These are phyloP conservation scores for Aspergillus indologenus DNA, from an alignment of 495 filamentous ascomycete species.

Conservation along the genomic window DNA sequence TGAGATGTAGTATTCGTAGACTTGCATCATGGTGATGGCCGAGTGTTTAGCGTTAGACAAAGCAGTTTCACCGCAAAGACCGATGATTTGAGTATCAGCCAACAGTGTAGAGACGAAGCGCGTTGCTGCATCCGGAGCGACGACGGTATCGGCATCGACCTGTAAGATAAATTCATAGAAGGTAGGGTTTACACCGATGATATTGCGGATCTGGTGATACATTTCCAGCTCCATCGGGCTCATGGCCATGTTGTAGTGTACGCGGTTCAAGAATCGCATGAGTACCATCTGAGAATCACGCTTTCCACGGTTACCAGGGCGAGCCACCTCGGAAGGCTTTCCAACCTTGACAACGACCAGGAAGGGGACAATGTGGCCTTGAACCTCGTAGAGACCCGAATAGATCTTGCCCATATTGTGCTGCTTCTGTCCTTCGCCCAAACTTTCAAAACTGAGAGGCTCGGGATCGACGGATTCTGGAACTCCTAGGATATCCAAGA, in stretches of 20 bases:
- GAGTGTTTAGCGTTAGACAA: conserved; percentile 91
- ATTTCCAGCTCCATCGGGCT: conserved; percentile 96
- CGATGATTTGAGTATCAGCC: conserved; percentile 86
- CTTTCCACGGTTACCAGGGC: conserved; percentile 97
- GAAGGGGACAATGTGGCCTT: conserved; percentile 97
- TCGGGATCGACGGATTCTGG: conserved; percentile 93
- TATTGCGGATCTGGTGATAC: conserved; percentile 97
- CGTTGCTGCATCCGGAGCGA: conserved; percentile 85
- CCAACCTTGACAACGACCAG: conserved; percentile 95
- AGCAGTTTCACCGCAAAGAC: conserved; percentile 90
- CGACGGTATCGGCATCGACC: conserved; percentile 96
- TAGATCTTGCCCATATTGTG: conserved; percentile 99
- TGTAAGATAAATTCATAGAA: conserved; percentile 98
- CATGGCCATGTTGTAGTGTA: conserved; percentile 96
- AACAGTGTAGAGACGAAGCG: conserved; percentile 91
- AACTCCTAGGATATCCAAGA: conserved; percentile 94
- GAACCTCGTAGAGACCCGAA: conserved; percentile 94
- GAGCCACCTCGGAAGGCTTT: conserved; percentile 94
- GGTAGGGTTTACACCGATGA: conserved; percentile 96
- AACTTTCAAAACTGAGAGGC: conserved; percentile 92
- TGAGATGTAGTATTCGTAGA: conserved; percentile 99
- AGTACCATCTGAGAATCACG: conserved; percentile 98
- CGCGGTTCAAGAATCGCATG: conserved; percentile 97
- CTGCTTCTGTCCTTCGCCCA: conserved; percentile 94
- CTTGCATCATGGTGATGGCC: conserved; percentile 97